A percentile compares a stretch with the other conserved stretches of the same genome.
phyloP scores from a whole-genome alignment of 176 grass and related monocot species.

The Alopecurus myosuroides region DNA sequence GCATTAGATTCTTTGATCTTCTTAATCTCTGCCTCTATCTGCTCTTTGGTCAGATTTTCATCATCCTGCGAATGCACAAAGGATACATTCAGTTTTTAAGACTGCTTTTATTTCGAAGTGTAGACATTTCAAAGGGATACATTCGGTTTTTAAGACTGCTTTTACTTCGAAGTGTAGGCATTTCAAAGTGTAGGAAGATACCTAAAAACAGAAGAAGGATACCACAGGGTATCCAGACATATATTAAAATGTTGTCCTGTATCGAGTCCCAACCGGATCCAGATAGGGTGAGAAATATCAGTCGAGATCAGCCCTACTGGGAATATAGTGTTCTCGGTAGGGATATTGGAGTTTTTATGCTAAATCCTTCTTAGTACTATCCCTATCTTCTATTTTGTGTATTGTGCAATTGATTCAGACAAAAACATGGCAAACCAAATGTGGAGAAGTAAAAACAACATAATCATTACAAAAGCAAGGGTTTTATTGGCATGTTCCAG shows the following conservation, averaged over 20 bases:
- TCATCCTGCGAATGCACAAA: slow-evolving; percentile 61
- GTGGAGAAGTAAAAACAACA: neutral
- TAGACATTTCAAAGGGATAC: no score
- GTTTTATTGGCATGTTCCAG: neutral
- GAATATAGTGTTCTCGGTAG: neutral
- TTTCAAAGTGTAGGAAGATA: no score
- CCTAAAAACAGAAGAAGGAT: no score
- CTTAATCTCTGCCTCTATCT: slow-evolving; percentile 92
- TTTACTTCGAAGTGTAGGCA: neutral
- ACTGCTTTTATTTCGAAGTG: neutral
- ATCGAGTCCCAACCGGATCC: neutral
- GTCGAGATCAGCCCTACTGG: neutral
- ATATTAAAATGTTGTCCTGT: neutral
- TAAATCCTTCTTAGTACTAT: neutral
- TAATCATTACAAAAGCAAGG: neutral
- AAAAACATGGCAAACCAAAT: neutral
- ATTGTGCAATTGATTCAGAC: neutral
- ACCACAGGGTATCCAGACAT: no score
- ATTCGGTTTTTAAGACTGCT: neutral
- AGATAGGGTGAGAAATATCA: neutral
- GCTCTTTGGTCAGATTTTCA: slow-evolving; percentile 86
- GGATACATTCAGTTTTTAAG: neutral
- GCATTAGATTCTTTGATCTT: slow-evolving; percentile 93
- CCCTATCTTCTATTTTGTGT: neutral
- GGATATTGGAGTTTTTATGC: neutral